Conservation (phyloP, 345 rosid species). For the Tarenaya hassleriana region DNA sequence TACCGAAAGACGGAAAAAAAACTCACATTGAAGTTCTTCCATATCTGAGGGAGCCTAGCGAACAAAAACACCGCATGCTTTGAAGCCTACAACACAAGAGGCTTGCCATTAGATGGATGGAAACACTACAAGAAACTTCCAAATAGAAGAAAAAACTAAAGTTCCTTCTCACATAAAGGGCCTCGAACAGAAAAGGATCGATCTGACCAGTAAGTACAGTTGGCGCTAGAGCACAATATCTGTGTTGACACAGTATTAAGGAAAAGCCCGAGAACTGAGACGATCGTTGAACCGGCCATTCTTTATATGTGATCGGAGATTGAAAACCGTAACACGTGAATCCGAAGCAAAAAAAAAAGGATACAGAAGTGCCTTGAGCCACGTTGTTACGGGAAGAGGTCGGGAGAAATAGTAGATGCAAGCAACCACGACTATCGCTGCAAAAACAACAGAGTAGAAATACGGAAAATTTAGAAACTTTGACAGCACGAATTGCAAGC, state of each 20-base stretch:
- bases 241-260: conserved; percentile 34
- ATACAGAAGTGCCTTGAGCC: conserved; percentile 65
- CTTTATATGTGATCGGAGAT: not conserved
- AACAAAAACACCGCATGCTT: conserved; percentile 89
- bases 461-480: conserved; percentile 15
- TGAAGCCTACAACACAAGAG: conserved; percentile 55
- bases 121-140: not conserved
- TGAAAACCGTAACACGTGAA: no score
- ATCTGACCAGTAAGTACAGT: conserved; percentile 75
- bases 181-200: conserved; percentile 79
- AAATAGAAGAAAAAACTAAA: not conserved
- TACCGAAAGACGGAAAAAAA: not conserved
- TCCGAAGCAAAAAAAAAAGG: conserved; percentile 27
- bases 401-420: conserved; percentile 62
- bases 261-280: conserved; percentile 9
- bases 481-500: no score
- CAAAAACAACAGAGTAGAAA: conserved; percentile 18
- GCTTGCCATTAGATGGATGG: conserved; percentile 1
- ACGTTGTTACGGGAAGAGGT: conserved; percentile 40
- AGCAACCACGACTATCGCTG: conserved; percentile 69
- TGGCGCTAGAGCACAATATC: conserved; percentile 84
- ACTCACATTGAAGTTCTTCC: conserved; percentile 79
- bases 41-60: conserved; percentile 93
- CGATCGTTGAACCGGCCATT: not conserved
- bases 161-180: conserved; percentile 64